Base-by-base conservation (phyloP, 2,329 filamentous ascomycete species). In the Lachnellula subtilissima region DNA sequence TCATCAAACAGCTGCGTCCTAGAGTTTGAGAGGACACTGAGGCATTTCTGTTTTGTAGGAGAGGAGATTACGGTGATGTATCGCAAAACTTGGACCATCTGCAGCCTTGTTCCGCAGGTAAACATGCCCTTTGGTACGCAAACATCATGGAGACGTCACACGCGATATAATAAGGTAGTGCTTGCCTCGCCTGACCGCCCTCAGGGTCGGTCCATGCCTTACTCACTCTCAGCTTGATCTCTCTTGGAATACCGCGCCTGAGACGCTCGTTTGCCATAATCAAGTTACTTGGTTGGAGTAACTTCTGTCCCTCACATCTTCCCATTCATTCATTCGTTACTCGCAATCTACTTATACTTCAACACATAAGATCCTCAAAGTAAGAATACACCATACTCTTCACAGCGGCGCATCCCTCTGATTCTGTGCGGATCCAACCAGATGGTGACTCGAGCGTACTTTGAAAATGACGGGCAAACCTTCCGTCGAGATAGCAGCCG, bases 361-460 rank as follows among this genome's bases (percentile, higher is more conserved):
- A 5, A 15, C 25, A 25, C 25, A 25, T 7, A 14, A 48, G 23
- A 32, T 15, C 12, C 28, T 17, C 14, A 32, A 12, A 19, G 19
- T 32, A 48, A 32, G 19, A 48, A 22, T 4, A 15, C 23, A 25
- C 23, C 22, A 7, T 9, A 6, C 6, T 15, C 12, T 32, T 17
- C 8, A 48, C 22, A n/a, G 14, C 14, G 22, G 23, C 37, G 37
- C 19, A 52, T 35, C 28, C 22, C 15, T 43, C 43, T 14, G 15
- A 46, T 15, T 0, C 25, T 25, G 25, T 25, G 12, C 15, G 8
- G 2, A 52, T 42, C 5, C 17, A 46, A 50, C 28, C 17, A 61
- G 57, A 63, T 63, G 55, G 59, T 65, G 35, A 61, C 61, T 62
- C 59, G 55, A 45, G 48, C 55, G 42, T 65, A 62, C 50, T 63